Evolutionary conservation across 148 eudicot species (phyloP).

Genomic region (Rhododendron simsii): DNA sequence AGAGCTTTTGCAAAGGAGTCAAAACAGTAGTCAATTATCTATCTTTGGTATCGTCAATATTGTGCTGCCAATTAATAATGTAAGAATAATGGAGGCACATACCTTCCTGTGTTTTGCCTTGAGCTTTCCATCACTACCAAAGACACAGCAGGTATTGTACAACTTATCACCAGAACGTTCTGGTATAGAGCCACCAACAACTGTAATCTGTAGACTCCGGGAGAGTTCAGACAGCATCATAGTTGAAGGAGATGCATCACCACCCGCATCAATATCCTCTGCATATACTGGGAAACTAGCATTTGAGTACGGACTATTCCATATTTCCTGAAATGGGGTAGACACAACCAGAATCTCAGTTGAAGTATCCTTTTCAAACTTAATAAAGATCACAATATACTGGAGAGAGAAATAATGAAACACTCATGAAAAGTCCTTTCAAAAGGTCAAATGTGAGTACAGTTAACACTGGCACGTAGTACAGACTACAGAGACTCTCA

Average conservation of each 20-base stretch:
- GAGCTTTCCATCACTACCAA: conserved; percentile 69
- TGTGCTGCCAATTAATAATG: background rate
- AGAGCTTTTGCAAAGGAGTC: background rate
- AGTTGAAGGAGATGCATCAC: conserved; percentile 77
- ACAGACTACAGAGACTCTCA: background rate
- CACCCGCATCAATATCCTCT: conserved; percentile 87
- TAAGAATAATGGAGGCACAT: background rate
- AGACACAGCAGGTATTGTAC: conserved; percentile 89
- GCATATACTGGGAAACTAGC: conserved; percentile 84
- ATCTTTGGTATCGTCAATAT: background rate
- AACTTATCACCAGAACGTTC: conserved; percentile 70
- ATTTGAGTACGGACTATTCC: conserved; percentile 94
- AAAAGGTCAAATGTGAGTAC: background rate
- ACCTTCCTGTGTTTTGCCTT: conserved; percentile 92
- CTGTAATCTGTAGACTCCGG: conserved; percentile 53
- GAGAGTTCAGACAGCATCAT: conserved; percentile 89
- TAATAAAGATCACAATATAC: background rate
- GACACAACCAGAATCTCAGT: background rate
- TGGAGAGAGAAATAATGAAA: background rate
- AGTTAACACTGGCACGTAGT: background rate
- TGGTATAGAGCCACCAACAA: conserved; percentile 95
- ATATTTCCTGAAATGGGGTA: conserved; percentile 63
- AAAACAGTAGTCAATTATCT: background rate
- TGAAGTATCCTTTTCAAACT: background rate
- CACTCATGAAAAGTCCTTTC: background rate